Evolutionary conservation across 2,329 filamentous ascomycete species (phyloP).

Genomic region (Cytospora piceae): DNA sequence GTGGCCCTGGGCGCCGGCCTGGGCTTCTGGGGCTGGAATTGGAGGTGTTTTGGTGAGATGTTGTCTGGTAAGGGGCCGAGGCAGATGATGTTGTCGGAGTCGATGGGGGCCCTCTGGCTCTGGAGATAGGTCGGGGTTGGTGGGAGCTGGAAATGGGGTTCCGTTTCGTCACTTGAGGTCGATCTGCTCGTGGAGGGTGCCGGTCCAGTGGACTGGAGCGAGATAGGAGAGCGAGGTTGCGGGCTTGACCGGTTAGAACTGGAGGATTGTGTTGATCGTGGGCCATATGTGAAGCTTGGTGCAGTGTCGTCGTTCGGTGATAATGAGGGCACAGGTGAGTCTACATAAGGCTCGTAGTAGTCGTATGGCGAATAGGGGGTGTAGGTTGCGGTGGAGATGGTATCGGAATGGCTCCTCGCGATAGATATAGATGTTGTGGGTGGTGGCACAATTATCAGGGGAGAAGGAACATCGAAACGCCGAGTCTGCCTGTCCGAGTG

Average conservation of each 20-base stretch:
- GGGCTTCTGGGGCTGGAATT: slow-evolving; percentile 6
- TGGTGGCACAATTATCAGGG: slow-evolving; percentile 45
- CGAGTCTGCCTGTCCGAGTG: slow-evolving; percentile 46
- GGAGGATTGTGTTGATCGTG: slow-evolving; percentile 22
- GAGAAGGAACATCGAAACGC: slow-evolving; percentile 48
- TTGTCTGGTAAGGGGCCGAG: slow-evolving; percentile 58
- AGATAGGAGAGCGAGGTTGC: slow-evolving; percentile 30
- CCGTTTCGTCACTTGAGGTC: slow-evolving; percentile 31
- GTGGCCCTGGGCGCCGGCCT: slow-evolving; percentile 15
- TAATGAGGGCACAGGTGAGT: slow-evolving; percentile 14
- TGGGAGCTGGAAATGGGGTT: slow-evolving; percentile 28
- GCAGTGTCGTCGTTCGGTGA: slow-evolving; percentile 4
- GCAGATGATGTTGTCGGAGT: slow-evolving; percentile 57
- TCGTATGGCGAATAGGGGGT: slow-evolving; percentile 23
- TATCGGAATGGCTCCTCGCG: slow-evolving; percentile 35
- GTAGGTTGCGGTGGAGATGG: slow-evolving; percentile 31
- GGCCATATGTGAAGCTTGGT: not conserved
- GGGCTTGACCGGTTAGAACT: slow-evolving; percentile 33
- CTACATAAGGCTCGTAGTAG: slow-evolving; percentile 19
- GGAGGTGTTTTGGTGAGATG: slow-evolving; percentile 36
- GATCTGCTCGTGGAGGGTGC: slow-evolving; percentile 36
- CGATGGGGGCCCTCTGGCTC: slow-evolving; percentile 54
- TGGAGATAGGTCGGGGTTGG: slow-evolving; percentile 37
- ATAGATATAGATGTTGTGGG: slow-evolving; percentile 37
- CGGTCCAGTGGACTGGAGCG: slow-evolving; percentile 9